Percentiles rank a stretch among this genome's conserved stretches.
Conservation (phyloP, 2,329 filamentous ascomycete species). For the Clonostachys byssicola region DNA sequence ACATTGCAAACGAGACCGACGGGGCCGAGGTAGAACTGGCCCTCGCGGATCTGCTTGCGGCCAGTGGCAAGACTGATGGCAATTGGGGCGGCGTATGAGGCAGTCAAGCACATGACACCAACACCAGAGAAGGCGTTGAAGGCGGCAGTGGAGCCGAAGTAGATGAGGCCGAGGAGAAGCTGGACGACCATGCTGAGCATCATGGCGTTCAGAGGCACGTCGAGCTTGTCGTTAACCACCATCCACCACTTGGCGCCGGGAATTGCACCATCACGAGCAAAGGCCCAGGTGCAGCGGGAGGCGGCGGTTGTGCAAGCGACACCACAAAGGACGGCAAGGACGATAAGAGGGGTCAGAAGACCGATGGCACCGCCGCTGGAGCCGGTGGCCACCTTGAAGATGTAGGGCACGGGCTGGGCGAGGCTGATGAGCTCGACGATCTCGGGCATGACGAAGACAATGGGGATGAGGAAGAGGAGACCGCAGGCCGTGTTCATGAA, state of each 20-base stretch:
- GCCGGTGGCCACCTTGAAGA: constrained; percentile 59
- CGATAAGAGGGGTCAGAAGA: constrained; percentile 59
- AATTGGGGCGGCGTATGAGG: constrained; percentile 65
- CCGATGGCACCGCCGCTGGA: constrained; percentile 57
- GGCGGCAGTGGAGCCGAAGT: constrained; percentile 65
- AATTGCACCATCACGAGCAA: constrained; percentile 66
- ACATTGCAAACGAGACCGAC: constrained; percentile 60
- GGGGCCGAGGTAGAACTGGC: constrained; percentile 56
- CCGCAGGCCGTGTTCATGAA: constrained; percentile 63
- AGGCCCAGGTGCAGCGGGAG: constrained; percentile 65
- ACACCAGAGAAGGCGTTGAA: constrained; percentile 71
- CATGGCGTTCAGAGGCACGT: constrained; percentile 68
- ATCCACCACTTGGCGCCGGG: constrained; percentile 60
- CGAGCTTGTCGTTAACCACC: constrained; percentile 55
- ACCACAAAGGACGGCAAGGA: constrained; percentile 63
- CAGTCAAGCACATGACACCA: constrained; percentile 65
- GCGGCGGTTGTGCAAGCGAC: constrained; percentile 66
- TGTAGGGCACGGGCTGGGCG: constrained; percentile 59
- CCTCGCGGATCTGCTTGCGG: constrained; percentile 53
- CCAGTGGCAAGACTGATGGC: constrained; percentile 57
- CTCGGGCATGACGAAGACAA: constrained; percentile 66
- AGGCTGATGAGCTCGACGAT: constrained; percentile 49
- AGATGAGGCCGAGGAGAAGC: constrained; percentile 60
- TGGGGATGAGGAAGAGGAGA: constrained; percentile 63
- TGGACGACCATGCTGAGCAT: constrained; percentile 65